Conservation (phyloP, 345 rosid genomes). For the Euphorbia pulcherrima region DNA sequence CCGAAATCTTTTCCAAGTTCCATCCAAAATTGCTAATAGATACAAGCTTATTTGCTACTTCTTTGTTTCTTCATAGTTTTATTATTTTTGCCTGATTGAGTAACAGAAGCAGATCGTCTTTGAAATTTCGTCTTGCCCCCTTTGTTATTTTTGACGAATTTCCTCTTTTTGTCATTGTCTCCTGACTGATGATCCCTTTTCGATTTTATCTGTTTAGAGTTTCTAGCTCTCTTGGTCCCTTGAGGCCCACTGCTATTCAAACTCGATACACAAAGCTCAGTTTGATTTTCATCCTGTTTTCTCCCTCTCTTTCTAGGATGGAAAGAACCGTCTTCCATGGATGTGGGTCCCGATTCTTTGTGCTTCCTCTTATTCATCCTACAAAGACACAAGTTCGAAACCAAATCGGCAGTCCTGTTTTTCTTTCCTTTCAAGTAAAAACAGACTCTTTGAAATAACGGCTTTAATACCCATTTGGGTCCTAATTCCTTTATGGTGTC, state of each 20-base stretch:
- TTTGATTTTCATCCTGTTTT: slow-evolving; percentile 8
- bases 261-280: slow-evolving; percentile 4
- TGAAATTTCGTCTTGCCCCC: slow-evolving; percentile 20
- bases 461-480: too few species aligned
- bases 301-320: slow-evolving; percentile 21
- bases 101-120: slow-evolving; percentile 16
- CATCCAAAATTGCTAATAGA: slow-evolving; percentile 9
- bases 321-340: background rate
- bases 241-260: slow-evolving; percentile 16
- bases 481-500: too few species aligned
- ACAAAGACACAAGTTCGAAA: background rate
- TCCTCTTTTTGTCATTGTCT: slow-evolving; percentile 18
- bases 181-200: slow-evolving; percentile 12
- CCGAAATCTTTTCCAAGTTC: slow-evolving; percentile 8
- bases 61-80: slow-evolving; percentile 20
- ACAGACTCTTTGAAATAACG: too few species aligned
- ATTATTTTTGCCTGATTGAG: slow-evolving; percentile 17
- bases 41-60: background rate
- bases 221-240: slow-evolving; percentile 15
- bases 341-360: slow-evolving; percentile 11
- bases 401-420: background rate
- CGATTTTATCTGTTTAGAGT: slow-evolving; percentile 11
- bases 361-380: slow-evolving; percentile 28
- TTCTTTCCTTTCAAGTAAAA: background rate
- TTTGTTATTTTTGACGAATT: slow-evolving; percentile 3